These are phyloP conservation scores for Eucalyptus cloeziana DNA, from an alignment of 345 rosid genomes.

Conservation along the genomic window DNA sequence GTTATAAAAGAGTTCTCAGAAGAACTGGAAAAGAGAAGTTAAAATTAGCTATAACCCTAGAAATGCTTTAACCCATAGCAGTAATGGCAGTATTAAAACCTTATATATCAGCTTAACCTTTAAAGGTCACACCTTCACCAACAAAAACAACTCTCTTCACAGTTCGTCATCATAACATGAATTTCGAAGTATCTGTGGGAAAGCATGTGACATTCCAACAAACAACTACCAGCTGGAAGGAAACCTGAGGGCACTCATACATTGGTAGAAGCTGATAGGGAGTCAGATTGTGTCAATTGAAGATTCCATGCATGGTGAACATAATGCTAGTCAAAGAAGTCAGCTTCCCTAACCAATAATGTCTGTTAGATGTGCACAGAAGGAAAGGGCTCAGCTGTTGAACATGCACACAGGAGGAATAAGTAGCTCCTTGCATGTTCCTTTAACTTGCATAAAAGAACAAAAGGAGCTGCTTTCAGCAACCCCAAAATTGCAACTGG, in stretches of 20 bases:
- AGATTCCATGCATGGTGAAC: background rate
- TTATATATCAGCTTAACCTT: background rate
- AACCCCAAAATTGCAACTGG: background rate
- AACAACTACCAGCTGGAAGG: background rate
- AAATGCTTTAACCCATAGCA: background rate
- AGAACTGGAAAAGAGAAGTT: background rate
- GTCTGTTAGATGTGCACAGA: background rate
- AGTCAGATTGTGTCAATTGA: background rate
- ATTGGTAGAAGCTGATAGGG: background rate
- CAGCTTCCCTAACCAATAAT: background rate
- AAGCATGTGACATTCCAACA: background rate
- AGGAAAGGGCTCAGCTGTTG: background rate
- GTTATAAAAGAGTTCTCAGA: background rate
- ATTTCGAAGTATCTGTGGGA: background rate
- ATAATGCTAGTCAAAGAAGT: background rate
- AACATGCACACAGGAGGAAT: background rate
- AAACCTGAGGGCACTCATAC: background rate
- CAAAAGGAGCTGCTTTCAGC: background rate
- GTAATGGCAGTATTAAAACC: background rate
- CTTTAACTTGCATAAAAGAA: background rate
- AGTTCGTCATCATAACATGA: background rate
- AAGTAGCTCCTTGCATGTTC: background rate
- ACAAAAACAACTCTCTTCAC: background rate
- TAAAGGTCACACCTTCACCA: background rate
- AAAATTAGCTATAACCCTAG: background rate